Evolutionary conservation across 352 stramenopile genomes (phyloP).

Genomic region (Globisporangium emineosum): DNA sequence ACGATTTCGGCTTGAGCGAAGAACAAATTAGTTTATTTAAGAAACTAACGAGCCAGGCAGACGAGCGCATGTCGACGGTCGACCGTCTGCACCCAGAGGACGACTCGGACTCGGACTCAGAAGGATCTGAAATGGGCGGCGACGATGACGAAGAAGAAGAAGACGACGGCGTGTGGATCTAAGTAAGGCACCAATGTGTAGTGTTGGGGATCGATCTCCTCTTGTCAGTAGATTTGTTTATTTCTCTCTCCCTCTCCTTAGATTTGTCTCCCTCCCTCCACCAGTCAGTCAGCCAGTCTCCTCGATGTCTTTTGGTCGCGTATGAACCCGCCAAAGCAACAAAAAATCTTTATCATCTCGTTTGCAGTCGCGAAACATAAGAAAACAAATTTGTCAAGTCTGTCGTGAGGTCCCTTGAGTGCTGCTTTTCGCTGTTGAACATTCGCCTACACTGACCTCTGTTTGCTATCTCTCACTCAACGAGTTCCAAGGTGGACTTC

Average conservation of each 20-base stretch:
- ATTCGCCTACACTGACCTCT: background rate
- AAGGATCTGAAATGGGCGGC: constrained; percentile 39
- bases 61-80: constrained; percentile 85
- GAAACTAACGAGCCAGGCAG: constrained; percentile 85
- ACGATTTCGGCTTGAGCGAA: constrained; percentile 58
- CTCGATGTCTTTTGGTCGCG: constrained; percentile 6
- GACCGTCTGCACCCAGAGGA: constrained; percentile 75
- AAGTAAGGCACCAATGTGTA: constrained; percentile 21
- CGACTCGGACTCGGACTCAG: constrained; percentile 77
- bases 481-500: too few relatives aligned
- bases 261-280: constrained; percentile 9
- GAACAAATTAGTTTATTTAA: constrained; percentile 91
- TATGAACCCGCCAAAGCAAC: background rate
- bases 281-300: background rate
- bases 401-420: background rate
- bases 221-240: constrained; percentile 18
- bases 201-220: constrained; percentile 10
- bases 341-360: constrained; percentile 11
- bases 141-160: constrained; percentile 51
- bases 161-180: constrained; percentile 87
- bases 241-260: constrained; percentile 7
- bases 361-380: constrained; percentile 7
- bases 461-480: too few relatives aligned
- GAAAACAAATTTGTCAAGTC: constrained; percentile 5
- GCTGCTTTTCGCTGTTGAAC: background rate